Base-by-base conservation (phyloP, 2,329 filamentous ascomycete genomes). In the Neonectria punicea region DNA sequence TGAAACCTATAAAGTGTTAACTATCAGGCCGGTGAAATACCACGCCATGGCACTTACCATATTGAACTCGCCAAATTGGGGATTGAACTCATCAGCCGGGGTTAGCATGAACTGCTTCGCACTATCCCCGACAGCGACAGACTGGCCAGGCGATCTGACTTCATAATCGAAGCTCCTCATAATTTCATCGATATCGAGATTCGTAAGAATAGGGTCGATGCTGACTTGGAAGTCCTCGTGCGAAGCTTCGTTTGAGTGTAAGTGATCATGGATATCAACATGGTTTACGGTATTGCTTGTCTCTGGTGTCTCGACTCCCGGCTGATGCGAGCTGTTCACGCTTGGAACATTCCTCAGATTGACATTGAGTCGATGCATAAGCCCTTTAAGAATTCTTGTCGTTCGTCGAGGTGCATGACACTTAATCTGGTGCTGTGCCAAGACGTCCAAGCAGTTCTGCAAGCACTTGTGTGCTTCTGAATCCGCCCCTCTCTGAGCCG, bases 391-490 rank as follows among this genome's bases (percentile, higher is more conserved):
- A 4, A 73, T 69, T 8, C n/a, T 43, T 51, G 67, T 59, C 2
- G 67, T 67, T 4, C 65, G 32, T 1, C 67, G 63, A 0, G 70
- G 56, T 0, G 53, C 71, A 1, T 69, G 66, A 1, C 67, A 72
- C 8, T 62, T 83, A 39, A 79, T 78, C 46, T 83, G 80, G 16
- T 86, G 84, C 28, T 82, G 78, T 5, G 75, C 70, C 9, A 86
- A 79, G 0, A 84, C 78, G 1, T 79, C 77, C 1, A 86, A 53
- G 54, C 83, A 86, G 0, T 76, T 80, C 25, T 78, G 75, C 0
- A 86, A 73, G 39, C 73, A 75, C 1, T 71, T 68, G 58, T 81
- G 79, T 0, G 82, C 79, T 18, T 81, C 78, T 0, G 80, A 83
- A 0, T 74, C 75, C 0, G 72, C 70, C 13, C 76, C 74, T 34